Evolutionary conservation across 192 early-diverging fungal species (phyloP).

Genomic region (Coemansia sp.): DNA sequence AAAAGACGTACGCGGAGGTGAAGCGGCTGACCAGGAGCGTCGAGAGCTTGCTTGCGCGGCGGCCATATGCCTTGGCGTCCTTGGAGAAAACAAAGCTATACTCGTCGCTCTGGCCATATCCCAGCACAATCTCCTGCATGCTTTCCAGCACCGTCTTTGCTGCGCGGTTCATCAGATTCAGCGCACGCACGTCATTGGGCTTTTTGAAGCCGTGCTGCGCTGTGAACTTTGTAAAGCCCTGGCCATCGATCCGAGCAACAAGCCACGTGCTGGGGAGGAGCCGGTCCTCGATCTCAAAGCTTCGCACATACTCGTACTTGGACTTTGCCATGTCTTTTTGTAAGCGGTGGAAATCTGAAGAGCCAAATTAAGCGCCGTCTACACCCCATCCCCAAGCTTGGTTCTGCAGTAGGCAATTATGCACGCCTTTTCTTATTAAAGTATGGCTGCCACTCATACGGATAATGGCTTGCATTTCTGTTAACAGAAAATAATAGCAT

Average conservation of each 20-base stretch:
- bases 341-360: no score
- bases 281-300: constrained; percentile 79
- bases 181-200: constrained; percentile 76
- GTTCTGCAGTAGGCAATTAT: no score
- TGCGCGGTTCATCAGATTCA: constrained; percentile 82
- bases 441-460: background rate
- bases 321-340: constrained; percentile 84
- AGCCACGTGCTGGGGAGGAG: constrained; percentile 87
- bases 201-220: constrained; percentile 72
- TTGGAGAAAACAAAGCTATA: constrained; percentile 80
- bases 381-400: no score
- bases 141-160: constrained; percentile 81
- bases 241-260: constrained; percentile 92
- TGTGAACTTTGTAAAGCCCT: constrained; percentile 89
- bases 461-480: background rate
- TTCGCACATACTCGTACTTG: constrained; percentile 88
- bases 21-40: constrained; percentile 84
- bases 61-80: constrained; percentile 66
- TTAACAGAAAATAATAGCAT: background rate
- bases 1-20: constrained; percentile 80
- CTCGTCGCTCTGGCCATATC: constrained; percentile 95
- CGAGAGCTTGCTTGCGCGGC: constrained; percentile 80
- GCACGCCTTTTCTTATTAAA: background rate
- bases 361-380: no score
- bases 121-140: constrained; percentile 76